phyloP scores from a whole-genome alignment of 257 asterid species.

The Gentiana straminea region DNA sequence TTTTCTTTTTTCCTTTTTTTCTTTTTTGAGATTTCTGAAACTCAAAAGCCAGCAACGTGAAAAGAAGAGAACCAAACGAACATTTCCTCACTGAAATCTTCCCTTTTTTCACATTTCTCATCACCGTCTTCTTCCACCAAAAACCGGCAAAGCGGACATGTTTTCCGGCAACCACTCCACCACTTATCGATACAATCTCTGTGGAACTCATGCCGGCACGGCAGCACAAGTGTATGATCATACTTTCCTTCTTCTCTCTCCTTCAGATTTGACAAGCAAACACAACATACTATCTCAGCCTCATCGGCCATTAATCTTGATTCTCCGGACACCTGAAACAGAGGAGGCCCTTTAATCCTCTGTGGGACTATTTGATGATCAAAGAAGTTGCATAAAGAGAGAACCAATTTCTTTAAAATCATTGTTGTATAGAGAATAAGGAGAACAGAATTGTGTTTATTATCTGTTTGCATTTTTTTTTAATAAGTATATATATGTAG shows the following conservation, averaged over 20 bases:
- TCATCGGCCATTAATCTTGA: constrained; percentile 11
- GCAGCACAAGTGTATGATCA: constrained; percentile 13
- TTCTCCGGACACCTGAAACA: constrained; percentile 3
- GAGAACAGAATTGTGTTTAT: no score
- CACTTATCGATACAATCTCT: constrained; percentile 23
- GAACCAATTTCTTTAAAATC: constrained; percentile 25
- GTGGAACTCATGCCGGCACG: constrained; percentile 36
- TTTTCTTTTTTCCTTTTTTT: no score
- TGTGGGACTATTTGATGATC: constrained; percentile 4
- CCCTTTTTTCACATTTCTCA: constrained; percentile 5
- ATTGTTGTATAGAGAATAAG: constrained; percentile 3
- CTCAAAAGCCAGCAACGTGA: constrained; percentile 33
- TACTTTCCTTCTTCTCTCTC: constrained; percentile 10
- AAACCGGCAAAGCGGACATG: constrained; percentile 33
- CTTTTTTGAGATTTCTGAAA: neutral
- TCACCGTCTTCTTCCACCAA: constrained; percentile 11
- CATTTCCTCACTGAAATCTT: constrained; percentile 27
- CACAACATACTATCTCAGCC: constrained; percentile 16
- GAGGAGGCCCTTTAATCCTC: constrained; percentile 3
- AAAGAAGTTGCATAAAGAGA: constrained; percentile 16
- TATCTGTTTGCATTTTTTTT: no score
- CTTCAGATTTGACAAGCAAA: constrained; percentile 28
- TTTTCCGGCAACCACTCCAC: constrained; percentile 19
- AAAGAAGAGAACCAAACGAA: constrained; percentile 37
- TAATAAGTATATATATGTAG: neutral